Evolutionary conservation across 345 rosid species (phyloP).

Genomic region (Mangifera indica): DNA sequence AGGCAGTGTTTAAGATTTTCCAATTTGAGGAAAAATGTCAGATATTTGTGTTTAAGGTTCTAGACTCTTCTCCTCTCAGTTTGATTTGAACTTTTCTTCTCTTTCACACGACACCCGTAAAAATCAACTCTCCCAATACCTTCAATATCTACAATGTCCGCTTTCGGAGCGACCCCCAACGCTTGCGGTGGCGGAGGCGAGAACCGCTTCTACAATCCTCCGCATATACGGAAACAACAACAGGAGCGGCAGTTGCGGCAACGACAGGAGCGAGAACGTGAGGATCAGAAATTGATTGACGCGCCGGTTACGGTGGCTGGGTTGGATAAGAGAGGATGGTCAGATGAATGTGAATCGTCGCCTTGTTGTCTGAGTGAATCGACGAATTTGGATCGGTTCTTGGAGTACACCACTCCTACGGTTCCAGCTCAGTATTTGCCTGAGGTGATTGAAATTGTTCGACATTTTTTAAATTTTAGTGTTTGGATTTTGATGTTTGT

Average conservation of each 20-base stretch:
- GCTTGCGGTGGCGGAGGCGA: conserved; percentile 39
- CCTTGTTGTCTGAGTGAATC: conserved; percentile 32
- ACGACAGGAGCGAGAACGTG: conserved; percentile 36
- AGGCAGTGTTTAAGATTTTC: too few relatives aligned
- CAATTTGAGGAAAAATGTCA: too few relatives aligned
- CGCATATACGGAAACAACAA: conserved; percentile 38
- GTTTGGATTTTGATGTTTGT: background rate
- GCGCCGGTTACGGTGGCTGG: conserved; percentile 16
- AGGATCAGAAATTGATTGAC: conserved; percentile 30
- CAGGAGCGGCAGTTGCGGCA: conserved; percentile 36
- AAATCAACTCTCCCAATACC: background rate
- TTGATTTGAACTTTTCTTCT: too few relatives aligned
- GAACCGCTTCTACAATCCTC: conserved; percentile 53
- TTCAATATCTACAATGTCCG: conserved; percentile 33
- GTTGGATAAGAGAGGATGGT: conserved; percentile 29
- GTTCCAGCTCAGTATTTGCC: conserved; percentile 61
- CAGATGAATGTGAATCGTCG: conserved; percentile 37
- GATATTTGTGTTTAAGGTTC: background rate
- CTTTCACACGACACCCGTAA: background rate
- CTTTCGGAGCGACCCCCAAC: conserved; percentile 42
- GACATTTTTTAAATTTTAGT: background rate
- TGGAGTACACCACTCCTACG: conserved; percentile 73
- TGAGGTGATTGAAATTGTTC: conserved; percentile 42
- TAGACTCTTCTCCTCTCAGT: background rate
- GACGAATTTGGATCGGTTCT: conserved; percentile 91